Percentiles rank a stretch among this genome's conserved stretches.
These are phyloP conservation scores for Bruguiera sexangula DNA, from an alignment of 345 rosid species.

Conservation along the genomic window DNA sequence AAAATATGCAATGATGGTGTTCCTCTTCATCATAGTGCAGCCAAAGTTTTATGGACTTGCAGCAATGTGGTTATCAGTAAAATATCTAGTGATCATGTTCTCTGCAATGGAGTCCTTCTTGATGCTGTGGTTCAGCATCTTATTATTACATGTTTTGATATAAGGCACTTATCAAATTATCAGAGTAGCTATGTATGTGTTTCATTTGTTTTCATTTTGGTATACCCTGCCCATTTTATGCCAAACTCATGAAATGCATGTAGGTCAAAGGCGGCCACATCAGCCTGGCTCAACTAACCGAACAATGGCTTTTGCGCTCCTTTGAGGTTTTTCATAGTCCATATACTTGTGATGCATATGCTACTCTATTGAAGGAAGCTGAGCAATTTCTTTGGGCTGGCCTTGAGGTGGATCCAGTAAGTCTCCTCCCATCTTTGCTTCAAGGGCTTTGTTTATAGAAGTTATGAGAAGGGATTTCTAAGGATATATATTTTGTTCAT, in stretches of 20 bases:
- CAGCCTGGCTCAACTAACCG: conserved; percentile 61
- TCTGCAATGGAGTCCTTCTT: too few species aligned
- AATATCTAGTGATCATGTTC: too few species aligned
- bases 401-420: conserved; percentile 80
- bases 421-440: conserved; percentile 29
- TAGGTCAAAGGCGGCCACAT: conserved; percentile 54
- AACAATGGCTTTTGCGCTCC: conserved; percentile 61
- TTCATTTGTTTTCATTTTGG: not conserved
- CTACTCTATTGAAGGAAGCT: conserved; percentile 61
- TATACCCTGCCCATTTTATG: not conserved
- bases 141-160: too few species aligned
- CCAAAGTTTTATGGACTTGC: too few species aligned
- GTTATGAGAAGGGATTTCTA: not conserved
- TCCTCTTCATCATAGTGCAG: not conserved
- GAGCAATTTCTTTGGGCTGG: conserved; percentile 99
- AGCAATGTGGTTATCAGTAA: too few species aligned
- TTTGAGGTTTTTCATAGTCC: conserved; percentile 39
- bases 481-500: conserved; percentile 8
- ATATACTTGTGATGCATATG: conserved; percentile 51
- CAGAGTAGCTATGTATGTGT: not conserved
- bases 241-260: conserved; percentile 15
- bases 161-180: not conserved
- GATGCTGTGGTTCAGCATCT: too few species aligned
- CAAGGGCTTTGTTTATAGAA: conserved; percentile 11
- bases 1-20: not conserved